phyloP scores from a whole-genome alignment of 2,329 filamentous ascomycete genomes.

The Aphanocladium album region DNA sequence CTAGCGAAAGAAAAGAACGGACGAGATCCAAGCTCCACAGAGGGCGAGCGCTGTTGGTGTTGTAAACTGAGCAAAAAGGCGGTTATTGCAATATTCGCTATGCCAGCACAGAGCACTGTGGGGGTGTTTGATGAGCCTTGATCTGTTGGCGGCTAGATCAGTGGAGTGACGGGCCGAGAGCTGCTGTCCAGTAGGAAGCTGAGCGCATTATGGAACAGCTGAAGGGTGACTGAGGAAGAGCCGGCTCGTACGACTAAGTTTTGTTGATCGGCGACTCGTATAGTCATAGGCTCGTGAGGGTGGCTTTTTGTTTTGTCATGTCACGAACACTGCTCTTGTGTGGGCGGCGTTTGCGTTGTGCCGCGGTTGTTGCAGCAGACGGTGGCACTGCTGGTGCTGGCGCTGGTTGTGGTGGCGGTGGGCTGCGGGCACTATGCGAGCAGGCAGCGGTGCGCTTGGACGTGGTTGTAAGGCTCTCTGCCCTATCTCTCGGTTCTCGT shows the following conservation, averaged over 20 bases:
- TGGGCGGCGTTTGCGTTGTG: background rate
- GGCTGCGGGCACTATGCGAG: background rate
- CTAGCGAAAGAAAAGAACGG: no score
- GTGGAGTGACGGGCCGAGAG: background rate
- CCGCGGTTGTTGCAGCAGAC: background rate
- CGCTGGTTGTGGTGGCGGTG: background rate
- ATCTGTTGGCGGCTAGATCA: conserved; percentile 6
- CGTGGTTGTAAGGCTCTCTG: background rate
- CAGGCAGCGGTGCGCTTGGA: background rate
- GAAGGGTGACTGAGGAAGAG: background rate
- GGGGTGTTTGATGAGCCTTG: conserved; percentile 8
- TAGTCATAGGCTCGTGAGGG: background rate
- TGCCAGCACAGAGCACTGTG: background rate
- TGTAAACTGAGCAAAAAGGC: background rate
- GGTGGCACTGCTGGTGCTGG: background rate
- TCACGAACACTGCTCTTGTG: no score
- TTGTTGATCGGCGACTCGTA: background rate
- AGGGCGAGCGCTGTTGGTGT: background rate
- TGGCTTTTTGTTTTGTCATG: no score
- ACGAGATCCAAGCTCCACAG: background rate
- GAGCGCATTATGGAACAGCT: background rate
- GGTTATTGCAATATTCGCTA: background rate
- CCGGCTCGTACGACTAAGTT: background rate
- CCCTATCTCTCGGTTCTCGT: background rate
- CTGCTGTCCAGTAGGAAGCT: background rate